Evolutionary conservation across 495 filamentous ascomycete species (phyloP), one percentile per base, ranked within the genome.

Genomic region (Penicillium coffeae): DNA sequence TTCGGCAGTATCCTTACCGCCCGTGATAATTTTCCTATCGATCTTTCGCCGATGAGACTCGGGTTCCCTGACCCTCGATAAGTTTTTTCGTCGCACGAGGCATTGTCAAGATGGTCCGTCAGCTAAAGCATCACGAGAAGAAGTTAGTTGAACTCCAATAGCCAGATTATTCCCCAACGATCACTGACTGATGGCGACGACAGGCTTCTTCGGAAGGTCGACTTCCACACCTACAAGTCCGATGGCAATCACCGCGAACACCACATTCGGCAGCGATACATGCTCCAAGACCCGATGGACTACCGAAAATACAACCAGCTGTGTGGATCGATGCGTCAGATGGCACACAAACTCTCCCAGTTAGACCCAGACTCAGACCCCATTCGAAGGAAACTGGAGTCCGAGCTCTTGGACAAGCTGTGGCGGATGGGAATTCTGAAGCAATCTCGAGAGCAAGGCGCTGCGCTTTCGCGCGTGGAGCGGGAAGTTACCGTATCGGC

Each of bases 61-160:
- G n/a, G n/a, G n/a, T n/a, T n/a, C n/a, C n/a, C n/a, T n/a, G n/a
- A n/a, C n/a, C n/a, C n/a, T n/a, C n/a, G n/a, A n/a, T n/a, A n/a
- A n/a, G n/a, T n/a, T n/a, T n/a, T 30, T 4, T 30, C 25, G 25
- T 10, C 46, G 42, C 30, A n/a, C n/a, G n/a, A n/a, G n/a, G n/a
- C n/a, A n/a, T n/a, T n/a, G n/a, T n/a, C 62, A 81, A 61, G 42
- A 94, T 94, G 89, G 87, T 93, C 56, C 85, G 92, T 50, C 86
- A 92, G 69, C 81, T 97, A 61, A 96, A 95, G 71, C 80, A 92
- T 59, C 90, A 95, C 72, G 92, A 96, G 79, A 78, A 87, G 56
- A 84, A 83, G 77, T 82, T 51, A 38, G 59, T 64, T 30, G 25
- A n/a, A n/a, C 25, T 30, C 25, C 10, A 30, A 5, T 30, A n/a